Evolutionary conservation across 345 rosid genomes (phyloP).

Genomic region (Aquilaria sinensis): DNA sequence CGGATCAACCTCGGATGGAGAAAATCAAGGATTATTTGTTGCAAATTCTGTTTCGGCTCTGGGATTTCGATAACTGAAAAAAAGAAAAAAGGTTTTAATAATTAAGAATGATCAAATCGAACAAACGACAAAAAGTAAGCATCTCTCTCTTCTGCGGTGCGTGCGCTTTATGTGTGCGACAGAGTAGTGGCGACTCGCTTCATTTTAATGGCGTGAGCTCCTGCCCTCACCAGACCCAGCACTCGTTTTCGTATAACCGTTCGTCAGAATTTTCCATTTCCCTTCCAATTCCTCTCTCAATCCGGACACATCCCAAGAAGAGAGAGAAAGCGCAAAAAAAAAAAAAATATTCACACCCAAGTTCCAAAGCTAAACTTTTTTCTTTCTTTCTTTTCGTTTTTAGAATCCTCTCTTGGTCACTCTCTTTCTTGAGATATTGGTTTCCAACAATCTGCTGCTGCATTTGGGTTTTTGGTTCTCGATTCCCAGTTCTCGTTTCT

Average conservation of each 20-base stretch:
- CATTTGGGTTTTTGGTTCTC: conserved; percentile 21
- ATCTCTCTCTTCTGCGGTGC: background rate
- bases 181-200: conserved; percentile 23
- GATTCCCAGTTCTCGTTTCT: conserved; percentile 10
- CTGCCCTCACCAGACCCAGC: conserved; percentile 26
- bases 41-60: conserved; percentile 11
- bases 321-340: background rate
- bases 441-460: background rate
- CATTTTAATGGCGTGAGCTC: conserved; percentile 31
- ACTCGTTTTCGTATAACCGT: conserved; percentile 15
- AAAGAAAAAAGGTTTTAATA: background rate
- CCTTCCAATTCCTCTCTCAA: conserved; percentile 2
- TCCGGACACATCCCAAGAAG: background rate
- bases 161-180: conserved; percentile 6
- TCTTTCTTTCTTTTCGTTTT: background rate
- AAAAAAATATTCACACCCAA: conserved; percentile 5
- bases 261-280: background rate
- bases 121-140: conserved; percentile 3
- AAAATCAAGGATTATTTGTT: conserved; percentile 25
- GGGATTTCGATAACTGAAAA: background rate
- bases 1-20: conserved; percentile 7
- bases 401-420: background rate
- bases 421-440: background rate
- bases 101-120: background rate
- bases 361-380: background rate